Conservation (phyloP, 257 asterid species). For the Euphrasia confusa region DNA sequence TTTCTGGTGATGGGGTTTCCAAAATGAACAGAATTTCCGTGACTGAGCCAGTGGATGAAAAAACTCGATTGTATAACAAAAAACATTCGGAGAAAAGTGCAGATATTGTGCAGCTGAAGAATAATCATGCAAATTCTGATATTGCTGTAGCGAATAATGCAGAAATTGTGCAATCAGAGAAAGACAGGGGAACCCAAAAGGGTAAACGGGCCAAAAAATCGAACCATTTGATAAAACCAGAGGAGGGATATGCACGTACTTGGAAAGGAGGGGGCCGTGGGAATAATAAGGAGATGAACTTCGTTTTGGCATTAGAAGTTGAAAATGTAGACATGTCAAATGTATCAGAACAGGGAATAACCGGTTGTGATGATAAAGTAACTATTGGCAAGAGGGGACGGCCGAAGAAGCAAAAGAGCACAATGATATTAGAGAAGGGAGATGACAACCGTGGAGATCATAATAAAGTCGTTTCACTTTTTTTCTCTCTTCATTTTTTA, state of each 20-base stretch:
- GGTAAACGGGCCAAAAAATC: conserved; percentile 32
- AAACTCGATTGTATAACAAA: conserved; percentile 14
- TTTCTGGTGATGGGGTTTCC: conserved; percentile 1
- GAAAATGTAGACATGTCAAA: conserved; percentile 6
- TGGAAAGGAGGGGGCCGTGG: conserved; percentile 12
- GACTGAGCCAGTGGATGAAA: conserved; percentile 18
- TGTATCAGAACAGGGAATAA: background rate
- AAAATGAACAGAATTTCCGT: background rate
- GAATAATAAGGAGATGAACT: conserved; percentile 21
- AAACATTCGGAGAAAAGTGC: conserved; percentile 21
- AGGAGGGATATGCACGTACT: conserved; percentile 29
- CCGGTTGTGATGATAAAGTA: conserved; percentile 17
- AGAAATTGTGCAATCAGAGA: conserved; percentile 21
- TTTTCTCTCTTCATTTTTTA: background rate
- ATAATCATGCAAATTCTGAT: background rate
- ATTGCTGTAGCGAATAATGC: background rate
- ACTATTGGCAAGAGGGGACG: conserved; percentile 24
- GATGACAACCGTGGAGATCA: conserved; percentile 16
- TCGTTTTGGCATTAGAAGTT: conserved; percentile 18
- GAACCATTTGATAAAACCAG: conserved; percentile 30
- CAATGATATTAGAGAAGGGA: background rate
- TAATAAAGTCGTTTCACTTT: background rate
- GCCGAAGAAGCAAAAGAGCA: conserved; percentile 30
- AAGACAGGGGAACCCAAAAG: conserved; percentile 16
- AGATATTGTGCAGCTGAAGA: conserved; percentile 5